Evolutionary conservation across 257 asterid genomes (phyloP).

Genomic region (Jaltomata sinuosa): DNA sequence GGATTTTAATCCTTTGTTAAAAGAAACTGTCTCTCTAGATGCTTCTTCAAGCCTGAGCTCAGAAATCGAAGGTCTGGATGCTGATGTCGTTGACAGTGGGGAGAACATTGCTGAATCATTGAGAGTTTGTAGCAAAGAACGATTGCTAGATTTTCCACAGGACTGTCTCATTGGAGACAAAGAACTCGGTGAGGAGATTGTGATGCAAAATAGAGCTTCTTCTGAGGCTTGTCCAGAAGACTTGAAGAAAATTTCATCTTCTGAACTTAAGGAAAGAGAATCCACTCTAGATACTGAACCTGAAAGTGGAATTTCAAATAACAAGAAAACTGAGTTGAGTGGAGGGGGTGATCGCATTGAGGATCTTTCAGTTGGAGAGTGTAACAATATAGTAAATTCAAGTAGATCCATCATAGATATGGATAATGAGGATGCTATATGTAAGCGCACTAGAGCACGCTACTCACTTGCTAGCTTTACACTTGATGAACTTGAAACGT

Average conservation of each 20-base stretch:
- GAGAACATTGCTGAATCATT: slow-evolving; percentile 17
- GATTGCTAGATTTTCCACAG: not conserved
- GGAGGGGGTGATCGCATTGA: slow-evolving; percentile 11
- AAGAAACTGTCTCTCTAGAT: slow-evolving; percentile 53
- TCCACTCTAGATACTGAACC: slow-evolving; percentile 17
- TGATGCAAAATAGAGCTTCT: slow-evolving; percentile 32
- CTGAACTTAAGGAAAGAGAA: slow-evolving; percentile 14
- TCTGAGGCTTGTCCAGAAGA: slow-evolving; percentile 20
- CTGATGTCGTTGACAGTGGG: slow-evolving; percentile 51
- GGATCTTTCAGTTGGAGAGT: slow-evolving; percentile 12
- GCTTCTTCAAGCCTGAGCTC: slow-evolving; percentile 94
- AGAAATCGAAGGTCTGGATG: slow-evolving; percentile 72
- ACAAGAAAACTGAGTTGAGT: slow-evolving; percentile 23
- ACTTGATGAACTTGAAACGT: slow-evolving; percentile 93
- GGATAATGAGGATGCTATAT: slow-evolving; percentile 73
- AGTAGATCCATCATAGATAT: slow-evolving; percentile 28
- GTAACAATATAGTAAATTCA: slow-evolving; percentile 17
- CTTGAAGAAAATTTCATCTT: slow-evolving; percentile 3
- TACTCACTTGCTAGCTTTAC: slow-evolving; percentile 90
- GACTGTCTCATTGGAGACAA: slow-evolving; percentile 32
- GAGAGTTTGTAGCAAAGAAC: slow-evolving; percentile 18
- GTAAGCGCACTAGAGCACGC: slow-evolving; percentile 96
- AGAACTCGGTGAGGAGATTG: slow-evolving; percentile 49
- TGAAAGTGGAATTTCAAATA: slow-evolving; percentile 26
- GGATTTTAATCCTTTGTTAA: slow-evolving; percentile 74